phyloP scores from a whole-genome alignment of 2,329 filamentous ascomycete species.

The Fusarium sp. region DNA sequence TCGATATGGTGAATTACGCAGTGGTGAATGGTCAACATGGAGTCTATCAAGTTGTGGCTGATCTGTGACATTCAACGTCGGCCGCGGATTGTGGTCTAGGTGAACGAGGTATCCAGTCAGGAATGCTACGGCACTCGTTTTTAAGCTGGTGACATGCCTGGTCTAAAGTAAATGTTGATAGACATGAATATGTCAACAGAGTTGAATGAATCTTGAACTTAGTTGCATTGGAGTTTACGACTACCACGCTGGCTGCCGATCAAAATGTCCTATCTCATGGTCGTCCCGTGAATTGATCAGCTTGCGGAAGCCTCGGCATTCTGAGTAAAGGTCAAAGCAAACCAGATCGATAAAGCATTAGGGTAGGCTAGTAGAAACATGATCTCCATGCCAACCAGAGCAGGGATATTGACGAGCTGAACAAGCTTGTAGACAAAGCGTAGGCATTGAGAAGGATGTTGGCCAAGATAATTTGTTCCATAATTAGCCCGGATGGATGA shows the following conservation, averaged over 20 bases:
- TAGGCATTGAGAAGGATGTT: slow-evolving; percentile 15
- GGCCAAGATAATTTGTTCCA: slow-evolving; percentile 35
- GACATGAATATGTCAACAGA: background rate
- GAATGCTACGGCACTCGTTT: slow-evolving; percentile 6
- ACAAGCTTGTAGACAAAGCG: slow-evolving; percentile 4
- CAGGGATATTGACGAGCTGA: slow-evolving; percentile 31
- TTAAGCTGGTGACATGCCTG: slow-evolving; percentile 1
- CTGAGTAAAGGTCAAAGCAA: slow-evolving; percentile 15
- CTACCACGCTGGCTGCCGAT: slow-evolving; percentile 17
- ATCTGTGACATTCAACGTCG: slow-evolving; percentile 22
- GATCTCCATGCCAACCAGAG: slow-evolving; percentile 21
- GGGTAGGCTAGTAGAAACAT: slow-evolving; percentile 28
- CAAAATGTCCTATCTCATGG: slow-evolving; percentile 22
- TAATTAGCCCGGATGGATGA: slow-evolving; percentile 44
- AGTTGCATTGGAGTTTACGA: slow-evolving; percentile 12
- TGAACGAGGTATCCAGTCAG: slow-evolving; percentile 26
- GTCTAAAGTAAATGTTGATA: background rate
- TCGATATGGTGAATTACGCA: slow-evolving; percentile 29
- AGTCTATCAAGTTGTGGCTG: slow-evolving; percentile 15
- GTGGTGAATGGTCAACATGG: slow-evolving; percentile 33
- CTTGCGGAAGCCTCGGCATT: slow-evolving; percentile 33
- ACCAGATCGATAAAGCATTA: slow-evolving; percentile 30
- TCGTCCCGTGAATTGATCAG: slow-evolving; percentile 19
- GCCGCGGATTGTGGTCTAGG: slow-evolving; percentile 20
- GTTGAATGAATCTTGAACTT: background rate